Evolutionary conservation across 805 yeast species (phyloP), one percentile per base, ranked within the genome.

Genomic region (Candida orba): DNA sequence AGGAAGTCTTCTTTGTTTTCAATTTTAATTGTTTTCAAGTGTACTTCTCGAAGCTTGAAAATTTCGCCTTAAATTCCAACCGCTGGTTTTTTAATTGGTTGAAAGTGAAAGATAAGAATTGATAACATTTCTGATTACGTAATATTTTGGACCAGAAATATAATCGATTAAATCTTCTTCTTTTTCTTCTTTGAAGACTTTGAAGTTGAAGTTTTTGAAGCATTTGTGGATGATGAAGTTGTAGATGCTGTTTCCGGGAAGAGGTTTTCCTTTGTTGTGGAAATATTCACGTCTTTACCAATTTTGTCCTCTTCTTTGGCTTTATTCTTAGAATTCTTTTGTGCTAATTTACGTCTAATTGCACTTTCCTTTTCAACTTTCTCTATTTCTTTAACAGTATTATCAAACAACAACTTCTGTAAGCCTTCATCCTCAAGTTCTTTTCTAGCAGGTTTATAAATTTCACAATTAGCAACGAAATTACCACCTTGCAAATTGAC

Each of bases 351-450:
- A 40, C 93, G 67, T 54, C 75, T 81, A 4, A 77, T 64, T 0
- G 95, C 96, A 34, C 87, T 75, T 46, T 69, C 71, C 62, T 76
- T 84, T 59, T 91, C 98, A 23, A 84, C 60, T 9, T 60, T 63
- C 5, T 66, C 75, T 35, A 91, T 78, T 31, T 73, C 58, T 44
- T 68, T 64, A 41, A 69, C 81, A 0, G 95, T 86, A 40, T 69
- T 69, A 23, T 78, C 83, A 53, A 66, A 87, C 7, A 90, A 56
- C 40, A 66, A 46, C 46, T 73, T 69, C 56, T 84, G 93, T 44
- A 87, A 62, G 37, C 71, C 80, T 15, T 56, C 69, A 56, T 84
- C 84, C 17, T 69, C 65, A 44, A 80, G 73, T 60, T 90, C 97
- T 35, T 65, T 60, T 51, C 95, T 72, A 0, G 76, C 78, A 46